Evolutionary conservation across 2,329 filamentous ascomycete genomes (phyloP).

Genomic region (Lecanicillium sp.): DNA sequence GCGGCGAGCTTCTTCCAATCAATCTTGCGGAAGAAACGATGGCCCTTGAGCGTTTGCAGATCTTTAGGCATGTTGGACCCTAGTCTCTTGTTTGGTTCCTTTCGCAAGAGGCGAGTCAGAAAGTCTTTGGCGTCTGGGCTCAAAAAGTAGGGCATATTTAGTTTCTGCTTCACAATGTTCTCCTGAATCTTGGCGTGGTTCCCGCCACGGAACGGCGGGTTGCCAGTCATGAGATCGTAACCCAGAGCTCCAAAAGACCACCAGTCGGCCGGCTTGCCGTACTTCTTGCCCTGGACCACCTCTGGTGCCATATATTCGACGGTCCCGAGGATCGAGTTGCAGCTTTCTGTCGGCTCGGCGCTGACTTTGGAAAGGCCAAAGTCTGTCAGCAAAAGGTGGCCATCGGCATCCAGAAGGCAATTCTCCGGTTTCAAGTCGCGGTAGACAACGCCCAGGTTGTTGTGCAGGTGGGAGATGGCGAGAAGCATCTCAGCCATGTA

Average conservation of each 20-base stretch:
- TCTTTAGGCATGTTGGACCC: constrained; percentile 87
- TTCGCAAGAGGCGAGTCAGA: constrained; percentile 79
- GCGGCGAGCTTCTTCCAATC: constrained; percentile 84
- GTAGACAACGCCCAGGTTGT: constrained; percentile 88
- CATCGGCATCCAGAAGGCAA: constrained; percentile 83
- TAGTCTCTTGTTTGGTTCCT: constrained; percentile 84
- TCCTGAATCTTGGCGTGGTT: constrained; percentile 95
- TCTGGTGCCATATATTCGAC: constrained; percentile 99
- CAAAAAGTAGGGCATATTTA: constrained; percentile 82
- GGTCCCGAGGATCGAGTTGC: constrained; percentile 87
- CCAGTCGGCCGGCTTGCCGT: constrained; percentile 95
- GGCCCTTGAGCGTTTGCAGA: constrained; percentile 73
- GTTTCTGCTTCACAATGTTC: constrained; percentile 90
- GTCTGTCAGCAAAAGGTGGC: constrained; percentile 89
- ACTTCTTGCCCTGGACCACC: constrained; percentile 78
- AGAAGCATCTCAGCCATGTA: constrained; percentile 99
- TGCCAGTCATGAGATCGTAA: constrained; percentile 86
- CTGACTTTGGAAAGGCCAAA: constrained; percentile 96
- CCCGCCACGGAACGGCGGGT: constrained; percentile 80
- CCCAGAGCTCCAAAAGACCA: constrained; percentile 94
- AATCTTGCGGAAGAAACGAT: constrained; percentile 95
- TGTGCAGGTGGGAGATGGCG: constrained; percentile 86
- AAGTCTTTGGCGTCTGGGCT: constrained; percentile 89
- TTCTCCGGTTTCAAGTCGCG: constrained; percentile 97
- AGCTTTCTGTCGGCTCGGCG: constrained; percentile 54